Base-by-base conservation (phyloP, 306 rosid species). In the Begonia fuchsioides region DNA sequence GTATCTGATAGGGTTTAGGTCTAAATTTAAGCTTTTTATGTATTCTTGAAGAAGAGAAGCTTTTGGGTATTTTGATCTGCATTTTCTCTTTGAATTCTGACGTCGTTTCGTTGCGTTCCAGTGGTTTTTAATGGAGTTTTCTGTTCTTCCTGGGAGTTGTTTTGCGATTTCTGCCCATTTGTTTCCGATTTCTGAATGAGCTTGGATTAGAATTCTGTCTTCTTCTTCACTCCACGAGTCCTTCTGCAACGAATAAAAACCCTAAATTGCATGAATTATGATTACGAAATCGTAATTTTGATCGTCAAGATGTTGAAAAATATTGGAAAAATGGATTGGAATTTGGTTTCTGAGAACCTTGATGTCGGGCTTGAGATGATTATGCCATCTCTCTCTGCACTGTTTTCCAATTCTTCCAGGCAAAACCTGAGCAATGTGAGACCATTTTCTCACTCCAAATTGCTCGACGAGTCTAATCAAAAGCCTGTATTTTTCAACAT, bases 81-180 rank as follows among this genome's bases (percentile, higher is more conserved):
- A 77, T 58, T 85, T 90, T 64, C 97, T 64, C 49, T 81, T 90
- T 1, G 97, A 90, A 54, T 74, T 67, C 55, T 90, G 95, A 41
- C 96, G 75, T 70, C 98, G 77, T 61, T 85, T 90, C 10, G 95
- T 90, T 17, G 98, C 95, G 44, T 90, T 90, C 98, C 98, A 90
- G 15, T 90, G 98, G 68, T 90, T 90, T 59, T 90, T 90, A 6
- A 90, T 90, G 15, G 98, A 85, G 68, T 90, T 90, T 16, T 90
- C 98, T 6, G 95, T 85, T 63, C 98, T 90, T 56, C 98, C 98
- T 0, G 83, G 76, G 46, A 90, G 53, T 56, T 78, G 76, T 68
- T 85, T 90, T 1, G 96, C 98, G 18, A 90, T 90, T 64, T 85
- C 95, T 38, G 96, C 96, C 98, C 98, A 90, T 58, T 90, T 90